A percentile compares a stretch with the other conserved stretches of the same genome.
Evolutionary conservation across 2,329 filamentous ascomycete species (phyloP).

Genomic region (Pestalotiopsis sp.): DNA sequence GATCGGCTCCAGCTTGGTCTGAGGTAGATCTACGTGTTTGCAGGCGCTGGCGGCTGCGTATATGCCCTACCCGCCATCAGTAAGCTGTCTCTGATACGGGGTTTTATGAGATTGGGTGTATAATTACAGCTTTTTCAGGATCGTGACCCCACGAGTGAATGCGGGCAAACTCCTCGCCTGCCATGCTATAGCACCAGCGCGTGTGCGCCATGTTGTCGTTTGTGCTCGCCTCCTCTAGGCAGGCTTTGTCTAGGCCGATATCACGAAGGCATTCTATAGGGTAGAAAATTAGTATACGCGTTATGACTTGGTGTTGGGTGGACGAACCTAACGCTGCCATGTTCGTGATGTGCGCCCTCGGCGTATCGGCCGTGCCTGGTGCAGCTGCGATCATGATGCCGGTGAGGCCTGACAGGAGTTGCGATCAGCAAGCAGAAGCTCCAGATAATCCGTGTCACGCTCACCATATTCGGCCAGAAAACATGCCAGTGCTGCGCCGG

Average conservation of each 20-base stretch:
- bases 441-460: not conserved
- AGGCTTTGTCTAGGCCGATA: conserved; percentile 48
- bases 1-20: conserved; percentile 45
- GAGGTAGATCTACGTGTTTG: conserved; percentile 43
- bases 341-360: conserved; percentile 64
- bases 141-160: conserved; percentile 54
- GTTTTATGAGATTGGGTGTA: no score
- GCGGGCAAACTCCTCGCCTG: conserved; percentile 53
- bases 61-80: conserved; percentile 35
- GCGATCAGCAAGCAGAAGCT: not conserved
- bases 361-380: conserved; percentile 55
- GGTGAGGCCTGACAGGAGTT: conserved; percentile 39
- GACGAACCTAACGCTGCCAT: conserved; percentile 50
- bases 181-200: conserved; percentile 55
- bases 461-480: conserved; percentile 24
- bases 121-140: conserved; percentile 32
- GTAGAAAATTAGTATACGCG: no score
- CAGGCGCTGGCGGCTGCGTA: conserved; percentile 46
- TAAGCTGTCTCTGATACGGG: not conserved
- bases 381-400: conserved; percentile 56
- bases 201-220: conserved; percentile 50
- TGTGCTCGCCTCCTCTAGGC: conserved; percentile 36
- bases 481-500: conserved; percentile 22
- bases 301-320: no score
- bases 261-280: conserved; percentile 56